Percentiles rank a stretch among this genome's conserved stretches.
Evolutionary conservation across 441 rosid species (phyloP).

Genomic region (Pelargonium citronellum): DNA sequence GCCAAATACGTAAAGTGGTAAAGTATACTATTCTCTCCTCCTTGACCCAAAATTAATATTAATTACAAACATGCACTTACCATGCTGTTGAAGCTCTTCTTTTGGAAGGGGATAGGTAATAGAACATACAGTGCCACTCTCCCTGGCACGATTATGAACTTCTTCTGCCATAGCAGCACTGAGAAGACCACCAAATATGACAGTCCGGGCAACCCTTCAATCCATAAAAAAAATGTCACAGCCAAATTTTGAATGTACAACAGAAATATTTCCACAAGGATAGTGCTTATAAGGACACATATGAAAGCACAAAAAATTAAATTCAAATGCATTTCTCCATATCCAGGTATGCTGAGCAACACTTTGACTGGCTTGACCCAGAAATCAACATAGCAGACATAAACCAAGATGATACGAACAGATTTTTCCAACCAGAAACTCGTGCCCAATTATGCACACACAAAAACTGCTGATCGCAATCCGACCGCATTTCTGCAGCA

Average conservation of each 20-base stretch:
- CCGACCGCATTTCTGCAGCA: neutral
- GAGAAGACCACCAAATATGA: constrained; percentile 80
- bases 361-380: neutral
- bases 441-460: too few species aligned
- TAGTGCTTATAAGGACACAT: neutral
- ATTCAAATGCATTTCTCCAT: neutral
- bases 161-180: constrained; percentile 63
- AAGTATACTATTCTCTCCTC: neutral
- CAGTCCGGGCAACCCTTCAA: constrained; percentile 88
- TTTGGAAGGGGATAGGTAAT: constrained; percentile 73
- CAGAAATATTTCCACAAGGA: neutral
- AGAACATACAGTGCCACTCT: constrained; percentile 69
- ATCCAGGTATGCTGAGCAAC: neutral
- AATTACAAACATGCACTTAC: constrained; percentile 32
- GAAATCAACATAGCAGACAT: neutral
- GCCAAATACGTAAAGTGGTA: neutral
- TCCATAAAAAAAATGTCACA: constrained; percentile 16
- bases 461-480: too few species aligned
- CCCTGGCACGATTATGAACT: constrained; percentile 53
- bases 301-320: neutral
- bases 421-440: too few species aligned
- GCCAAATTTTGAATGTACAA: neutral
- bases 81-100: constrained; percentile 62
- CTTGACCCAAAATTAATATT: neutral
- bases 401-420: neutral